Evolutionary conservation across 345 rosid genomes (phyloP), one percentile per base, ranked within the genome.

Genomic region (Linum lewisii): DNA sequence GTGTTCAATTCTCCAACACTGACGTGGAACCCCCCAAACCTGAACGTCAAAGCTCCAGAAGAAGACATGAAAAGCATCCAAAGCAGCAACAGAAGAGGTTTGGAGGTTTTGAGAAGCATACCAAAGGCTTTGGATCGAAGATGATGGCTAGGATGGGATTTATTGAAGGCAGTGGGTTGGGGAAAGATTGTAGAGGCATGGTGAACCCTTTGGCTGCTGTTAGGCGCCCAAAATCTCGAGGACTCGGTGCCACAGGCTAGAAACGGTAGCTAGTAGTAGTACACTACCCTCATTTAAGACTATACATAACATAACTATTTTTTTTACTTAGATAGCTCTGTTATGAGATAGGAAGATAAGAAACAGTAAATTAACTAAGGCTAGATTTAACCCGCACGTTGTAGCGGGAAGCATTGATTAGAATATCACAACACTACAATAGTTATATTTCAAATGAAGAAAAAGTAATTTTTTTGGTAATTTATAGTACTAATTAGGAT

Each of bases 131-230:
- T 36, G 95, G 98, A 20, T 88, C 96, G 5, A 88, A 69, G 74
- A 84, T 88, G 83, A 91, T 88, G 98, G 85, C 81, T 0, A 91
- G 66, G 79, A 57, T 91, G 98, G 94, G 96, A 4, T 91, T 91
- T 45, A 77, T 91, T 1, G 92, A 87, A 72, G 96, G 98, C 58
- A 78, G 32, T 49, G 92, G 96, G 11, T 71, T 91, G 78, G 98
- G 96, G 15, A 82, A 64, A 67, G 80, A 84, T 34, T 85, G 90
- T 1, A 89, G 85, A 70, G 96, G 97, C 63, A 87, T 83, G 7
- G 67, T 79, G 51, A 83, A 74, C 59, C 94, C 95, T 34, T 60
- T 83, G 74, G 74, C 63, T 1, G 81, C 90, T 53, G 79, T 77
- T 25, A 79, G 81, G 70, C 77, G 67, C 44, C 92, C 86, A 4